A percentile compares a stretch with the other conserved stretches of the same genome.
Evolutionary conservation across 1,284 basidiomycete species (phyloP).

Genomic region (Mycosarcoma mackinlayi): DNA sequence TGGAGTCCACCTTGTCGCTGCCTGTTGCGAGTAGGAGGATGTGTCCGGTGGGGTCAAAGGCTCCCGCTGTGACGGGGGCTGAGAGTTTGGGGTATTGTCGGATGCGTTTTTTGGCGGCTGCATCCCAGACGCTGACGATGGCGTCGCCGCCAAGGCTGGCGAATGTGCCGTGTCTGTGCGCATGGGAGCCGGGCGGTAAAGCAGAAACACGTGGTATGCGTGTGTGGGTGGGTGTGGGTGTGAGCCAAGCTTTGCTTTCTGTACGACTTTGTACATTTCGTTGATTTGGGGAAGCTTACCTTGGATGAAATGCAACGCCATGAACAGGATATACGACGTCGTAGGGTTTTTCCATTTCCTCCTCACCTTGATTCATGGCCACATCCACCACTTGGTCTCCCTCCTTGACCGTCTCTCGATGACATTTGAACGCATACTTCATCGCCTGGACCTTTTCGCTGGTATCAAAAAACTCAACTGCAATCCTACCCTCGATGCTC

Average conservation of each 20-base stretch:
- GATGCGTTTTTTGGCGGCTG: conserved; percentile 93
- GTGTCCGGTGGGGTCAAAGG: conserved; percentile 52
- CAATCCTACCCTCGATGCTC: conserved; percentile 94
- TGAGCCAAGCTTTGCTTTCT: neutral
- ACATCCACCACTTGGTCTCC: neutral
- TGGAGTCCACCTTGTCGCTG: conserved; percentile 41
- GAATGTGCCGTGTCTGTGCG: conserved; percentile 83
- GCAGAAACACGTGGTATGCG: neutral
- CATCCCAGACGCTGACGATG: conserved; percentile 94
- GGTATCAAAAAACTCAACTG: conserved; percentile 95
- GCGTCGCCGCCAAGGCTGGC: conserved; percentile 92
- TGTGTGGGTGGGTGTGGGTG: neutral
- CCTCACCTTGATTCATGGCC: conserved; percentile 56
- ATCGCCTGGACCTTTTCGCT: conserved; percentile 78
- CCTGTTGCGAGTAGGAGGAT: conserved; percentile 59
- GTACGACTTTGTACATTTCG: neutral
- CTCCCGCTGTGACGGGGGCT: conserved; percentile 49
- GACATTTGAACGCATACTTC: conserved; percentile 99
- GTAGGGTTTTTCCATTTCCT: conserved; percentile 73
- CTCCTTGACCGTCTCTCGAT: conserved; percentile 79
- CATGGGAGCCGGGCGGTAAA: neutral
- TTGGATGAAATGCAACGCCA: conserved; percentile 90
- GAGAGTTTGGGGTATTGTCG: conserved; percentile 76
- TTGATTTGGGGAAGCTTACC: conserved; percentile 8
- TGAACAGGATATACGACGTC: conserved; percentile 99